Evolutionary conservation across 495 filamentous ascomycete species (phyloP).

Genomic region (Penicillium dipodomyicola): DNA sequence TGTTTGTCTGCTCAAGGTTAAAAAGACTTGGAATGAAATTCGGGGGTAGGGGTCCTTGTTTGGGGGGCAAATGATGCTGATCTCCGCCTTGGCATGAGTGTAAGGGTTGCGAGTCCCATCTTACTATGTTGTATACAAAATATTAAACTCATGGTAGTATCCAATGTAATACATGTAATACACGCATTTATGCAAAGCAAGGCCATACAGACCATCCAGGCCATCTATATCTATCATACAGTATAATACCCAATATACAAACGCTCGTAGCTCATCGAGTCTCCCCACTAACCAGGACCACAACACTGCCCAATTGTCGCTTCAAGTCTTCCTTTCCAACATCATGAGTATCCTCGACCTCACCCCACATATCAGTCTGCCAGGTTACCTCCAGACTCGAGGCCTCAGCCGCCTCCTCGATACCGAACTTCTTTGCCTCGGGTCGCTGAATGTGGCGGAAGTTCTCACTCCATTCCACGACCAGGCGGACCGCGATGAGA

Average conservation of each 20-base stretch:
- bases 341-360: slow-evolving; percentile 98
- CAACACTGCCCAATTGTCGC: slow-evolving; percentile 82
- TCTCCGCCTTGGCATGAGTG: slow-evolving; percentile 14
- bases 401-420: slow-evolving; percentile 67
- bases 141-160: not conserved
- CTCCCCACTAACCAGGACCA: slow-evolving; percentile 70
- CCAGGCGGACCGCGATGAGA: slow-evolving; percentile 68
- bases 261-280: slow-evolving; percentile 23
- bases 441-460: slow-evolving; percentile 46
- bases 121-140: not conserved
- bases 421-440: slow-evolving; percentile 42
- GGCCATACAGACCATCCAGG: not conserved
- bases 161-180: slow-evolving; percentile 13
- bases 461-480: slow-evolving; percentile 87
- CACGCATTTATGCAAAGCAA: slow-evolving; percentile 8
- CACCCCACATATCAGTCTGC: slow-evolving; percentile 90
- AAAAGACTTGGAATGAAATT: slow-evolving; percentile 3
- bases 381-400: slow-evolving; percentile 82
- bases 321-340: slow-evolving; percentile 89
- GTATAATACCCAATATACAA: slow-evolving; percentile 1
- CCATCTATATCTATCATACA: slow-evolving; percentile 17
- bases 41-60: slow-evolving; percentile 4
- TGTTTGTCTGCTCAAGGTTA: not conserved
- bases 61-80: slow-evolving; percentile 15
- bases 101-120: not conserved